Conservation (phyloP, 2,329 filamentous ascomycete species). For the Xylariales sp. region DNA sequence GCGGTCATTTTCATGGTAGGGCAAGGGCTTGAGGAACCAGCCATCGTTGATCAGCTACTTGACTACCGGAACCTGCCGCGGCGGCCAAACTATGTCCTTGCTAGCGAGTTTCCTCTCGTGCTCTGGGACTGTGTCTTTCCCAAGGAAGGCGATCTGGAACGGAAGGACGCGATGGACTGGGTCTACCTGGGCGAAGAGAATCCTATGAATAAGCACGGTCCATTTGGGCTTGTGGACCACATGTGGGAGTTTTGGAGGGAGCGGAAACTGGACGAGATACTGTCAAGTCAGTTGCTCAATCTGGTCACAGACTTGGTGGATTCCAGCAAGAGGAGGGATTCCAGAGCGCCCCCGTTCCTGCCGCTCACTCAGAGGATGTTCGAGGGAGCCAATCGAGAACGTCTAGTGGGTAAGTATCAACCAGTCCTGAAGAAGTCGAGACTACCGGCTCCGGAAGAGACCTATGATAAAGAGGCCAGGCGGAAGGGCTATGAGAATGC, state of each 20-base stretch:
- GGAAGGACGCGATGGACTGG: conserved; percentile 67
- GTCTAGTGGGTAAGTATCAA: conserved; percentile 48
- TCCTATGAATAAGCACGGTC: conserved; percentile 57
- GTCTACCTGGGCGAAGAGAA: conserved; percentile 68
- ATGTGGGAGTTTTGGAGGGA: conserved; percentile 82
- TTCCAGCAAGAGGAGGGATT: conserved; percentile 12
- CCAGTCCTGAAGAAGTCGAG: conserved; percentile 48
- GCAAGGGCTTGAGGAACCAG: conserved; percentile 76
- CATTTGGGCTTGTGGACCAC: conserved; percentile 64
- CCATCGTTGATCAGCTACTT: conserved; percentile 69
- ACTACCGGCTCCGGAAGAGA: conserved; percentile 46
- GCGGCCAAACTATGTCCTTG: conserved; percentile 87
- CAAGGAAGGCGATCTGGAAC: conserved; percentile 27
- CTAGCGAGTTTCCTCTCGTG: conserved; percentile 82
- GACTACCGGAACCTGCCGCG: conserved; percentile 66
- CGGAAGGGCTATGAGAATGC: conserved; percentile 52
- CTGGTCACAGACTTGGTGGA: conserved; percentile 40
- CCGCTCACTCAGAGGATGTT: conserved; percentile 36
- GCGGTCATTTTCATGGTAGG: conserved; percentile 87
- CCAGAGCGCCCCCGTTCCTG: conserved; percentile 10
- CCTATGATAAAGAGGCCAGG: conserved; percentile 59
- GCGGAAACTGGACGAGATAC: conserved; percentile 83
- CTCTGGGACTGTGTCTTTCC: conserved; percentile 96
- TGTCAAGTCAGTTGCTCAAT: conserved; percentile 71
- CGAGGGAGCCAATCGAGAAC: conserved; percentile 50